Percentiles rank a stretch among this genome's conserved stretches.
phyloP scores from a whole-genome alignment of 768 basidiomycete species.

The Mycena epipterygia region DNA sequence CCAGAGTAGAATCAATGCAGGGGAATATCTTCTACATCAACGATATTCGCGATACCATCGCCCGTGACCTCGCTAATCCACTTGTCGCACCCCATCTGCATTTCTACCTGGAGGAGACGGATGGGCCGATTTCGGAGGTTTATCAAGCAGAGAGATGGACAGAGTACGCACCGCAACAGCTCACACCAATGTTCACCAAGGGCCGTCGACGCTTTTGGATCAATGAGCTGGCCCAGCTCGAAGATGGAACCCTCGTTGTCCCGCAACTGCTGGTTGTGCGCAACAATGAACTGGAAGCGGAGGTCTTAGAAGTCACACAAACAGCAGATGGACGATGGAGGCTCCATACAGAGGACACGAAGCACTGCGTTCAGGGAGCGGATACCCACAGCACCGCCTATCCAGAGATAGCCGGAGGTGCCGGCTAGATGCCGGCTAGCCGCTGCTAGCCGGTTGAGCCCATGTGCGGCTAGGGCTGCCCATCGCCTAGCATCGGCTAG shows the following conservation, averaged over 20 bases:
- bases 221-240: constrained; percentile 24
- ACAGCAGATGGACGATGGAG: not conserved
- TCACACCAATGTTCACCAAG: constrained; percentile 32
- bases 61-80: constrained; percentile 34
- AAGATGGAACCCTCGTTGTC: not conserved
- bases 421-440: too few relatives aligned
- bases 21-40: constrained; percentile 39
- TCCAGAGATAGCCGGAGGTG: too few relatives aligned
- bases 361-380: too few relatives aligned
- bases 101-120: constrained; percentile 35
- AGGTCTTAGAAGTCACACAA: not conserved
- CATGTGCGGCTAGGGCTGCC: too few relatives aligned
- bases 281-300: not conserved
- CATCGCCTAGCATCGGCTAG: too few relatives aligned
- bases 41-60: constrained; percentile 30
- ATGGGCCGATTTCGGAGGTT: constrained; percentile 27
- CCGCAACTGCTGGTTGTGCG: not conserved
- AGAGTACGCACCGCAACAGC: constrained; percentile 16
- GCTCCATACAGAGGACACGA: not conserved
- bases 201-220: constrained; percentile 31
- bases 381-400: too few relatives aligned
- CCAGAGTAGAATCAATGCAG: not conserved
- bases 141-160: constrained; percentile 37
- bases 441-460: too few relatives aligned
- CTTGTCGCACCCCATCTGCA: constrained; percentile 27